These are phyloP conservation scores for Dothideomycetidae sp. DNA, from an alignment of 2,329 filamentous ascomycete species.

Conservation along the genomic window DNA sequence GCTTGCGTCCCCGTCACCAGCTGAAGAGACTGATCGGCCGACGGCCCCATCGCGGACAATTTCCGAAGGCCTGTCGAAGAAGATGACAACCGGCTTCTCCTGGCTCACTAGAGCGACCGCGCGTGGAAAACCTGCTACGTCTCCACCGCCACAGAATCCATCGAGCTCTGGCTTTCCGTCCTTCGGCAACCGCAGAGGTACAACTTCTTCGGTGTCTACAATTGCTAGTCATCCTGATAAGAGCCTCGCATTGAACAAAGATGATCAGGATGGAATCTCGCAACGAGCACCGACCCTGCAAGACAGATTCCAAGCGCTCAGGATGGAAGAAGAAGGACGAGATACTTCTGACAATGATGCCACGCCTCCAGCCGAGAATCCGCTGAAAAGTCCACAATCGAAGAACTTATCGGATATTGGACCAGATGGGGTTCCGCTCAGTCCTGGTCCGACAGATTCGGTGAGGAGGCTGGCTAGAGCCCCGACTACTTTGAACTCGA, in stretches of 20 bases:
- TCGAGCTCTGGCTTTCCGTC: conserved; percentile 4
- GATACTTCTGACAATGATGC: conserved; percentile 30
- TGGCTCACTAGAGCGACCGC: conserved; percentile 57
- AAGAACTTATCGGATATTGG: conserved; percentile 4
- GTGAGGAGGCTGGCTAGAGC: conserved; percentile 13
- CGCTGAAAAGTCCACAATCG: conserved; percentile 5
- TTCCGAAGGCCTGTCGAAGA: conserved; percentile 34
- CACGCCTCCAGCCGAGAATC: conserved; percentile 18
- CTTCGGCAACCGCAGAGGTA: conserved; percentile 47
- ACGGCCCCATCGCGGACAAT: conserved; percentile 4
- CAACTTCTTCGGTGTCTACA: conserved; percentile 65
- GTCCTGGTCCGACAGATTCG: conserved; percentile 14
- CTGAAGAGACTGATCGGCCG: conserved; percentile 7
- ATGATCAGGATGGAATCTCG: conserved; percentile 38
- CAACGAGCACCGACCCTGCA: conserved; percentile 41
- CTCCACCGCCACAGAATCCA: conserved; percentile 29
- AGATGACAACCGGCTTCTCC: conserved; percentile 75
- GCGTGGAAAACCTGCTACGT: conserved; percentile 43
- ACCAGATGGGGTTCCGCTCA: conserved; percentile 8
- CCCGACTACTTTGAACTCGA: conserved; percentile 42
- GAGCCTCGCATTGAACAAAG: conserved; percentile 62
- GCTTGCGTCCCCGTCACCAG: conserved; percentile 1
- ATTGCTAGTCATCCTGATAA: conserved; percentile 68
- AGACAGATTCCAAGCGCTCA: conserved; percentile 64
- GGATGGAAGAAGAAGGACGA: conserved; percentile 54